Evolutionary conservation across 257 asterid species (phyloP).

Genomic region (Nicotiana tomentosiformis): DNA sequence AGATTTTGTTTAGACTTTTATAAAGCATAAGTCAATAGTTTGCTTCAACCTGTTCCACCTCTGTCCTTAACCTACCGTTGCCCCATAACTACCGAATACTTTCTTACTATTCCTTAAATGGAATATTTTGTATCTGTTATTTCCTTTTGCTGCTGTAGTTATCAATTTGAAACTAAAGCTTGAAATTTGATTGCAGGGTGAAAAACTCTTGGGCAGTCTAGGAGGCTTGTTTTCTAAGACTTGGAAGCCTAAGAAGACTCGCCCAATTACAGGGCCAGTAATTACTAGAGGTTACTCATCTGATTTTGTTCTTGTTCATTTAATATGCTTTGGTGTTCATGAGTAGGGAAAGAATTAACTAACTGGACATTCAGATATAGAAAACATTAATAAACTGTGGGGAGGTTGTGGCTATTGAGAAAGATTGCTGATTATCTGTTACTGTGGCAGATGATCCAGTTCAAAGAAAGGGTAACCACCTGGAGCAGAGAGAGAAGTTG

Average conservation of each 20-base stretch:
- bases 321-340: background rate
- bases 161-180: conserved; percentile 11
- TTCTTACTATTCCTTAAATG: background rate
- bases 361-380: background rate
- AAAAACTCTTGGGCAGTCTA: conserved; percentile 88
- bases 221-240: conserved; percentile 89
- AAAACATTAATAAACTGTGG: background rate
- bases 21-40: background rate
- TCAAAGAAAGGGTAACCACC: conserved; percentile 66
- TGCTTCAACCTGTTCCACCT: background rate
- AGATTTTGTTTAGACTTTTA: background rate
- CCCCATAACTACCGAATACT: background rate
- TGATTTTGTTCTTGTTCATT: background rate
- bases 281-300: conserved; percentile 46
- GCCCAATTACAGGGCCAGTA: conserved; percentile 65
- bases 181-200: conserved; percentile 56
- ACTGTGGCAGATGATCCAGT: conserved; percentile 55
- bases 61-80: background rate
- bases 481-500: conserved; percentile 83
- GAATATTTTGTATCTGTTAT: background rate
- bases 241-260: conserved; percentile 91
- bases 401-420: conserved; percentile 8
- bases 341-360: background rate
- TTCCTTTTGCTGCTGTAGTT: background rate
- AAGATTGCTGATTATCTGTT: conserved; percentile 12